Percentiles rank a stretch among this genome's conserved stretches.
These are phyloP conservation scores for Ophiostoma montium DNA, from an alignment of 2,329 filamentous ascomycete species.

Conservation along the genomic window DNA sequence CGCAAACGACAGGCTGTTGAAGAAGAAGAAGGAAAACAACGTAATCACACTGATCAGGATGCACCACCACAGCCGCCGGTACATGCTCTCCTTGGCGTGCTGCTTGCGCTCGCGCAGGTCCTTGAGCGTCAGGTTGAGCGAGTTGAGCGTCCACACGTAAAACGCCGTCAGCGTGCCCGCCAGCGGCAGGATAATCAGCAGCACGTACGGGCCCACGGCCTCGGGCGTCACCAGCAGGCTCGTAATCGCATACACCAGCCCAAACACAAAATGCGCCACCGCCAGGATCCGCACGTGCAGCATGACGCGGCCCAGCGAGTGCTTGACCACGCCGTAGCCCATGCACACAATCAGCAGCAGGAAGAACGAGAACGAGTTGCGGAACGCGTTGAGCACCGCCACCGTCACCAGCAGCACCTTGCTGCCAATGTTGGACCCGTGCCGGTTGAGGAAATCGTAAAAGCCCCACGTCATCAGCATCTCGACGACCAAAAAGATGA, in stretches of 20 bases:
- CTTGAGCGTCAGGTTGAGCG: slow-evolving; percentile 86
- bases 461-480: slow-evolving; percentile 99
- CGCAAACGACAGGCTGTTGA: slow-evolving; percentile 92
- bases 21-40: slow-evolving; percentile 97
- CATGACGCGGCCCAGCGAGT: slow-evolving; percentile 84
- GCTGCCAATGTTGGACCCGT: slow-evolving; percentile 69
- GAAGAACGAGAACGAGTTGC: slow-evolving; percentile 98
- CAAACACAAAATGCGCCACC: slow-evolving; percentile 86
- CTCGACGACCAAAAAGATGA: slow-evolving; percentile 86
- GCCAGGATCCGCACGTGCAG: slow-evolving; percentile 83
- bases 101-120: slow-evolving; percentile 92
- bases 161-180: slow-evolving; percentile 89
- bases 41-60: slow-evolving; percentile 85
- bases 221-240: slow-evolving; percentile 83
- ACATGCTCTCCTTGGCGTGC: slow-evolving; percentile 86
- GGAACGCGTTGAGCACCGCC: slow-evolving; percentile 80
- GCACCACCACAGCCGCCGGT: slow-evolving; percentile 97
- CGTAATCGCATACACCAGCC: slow-evolving; percentile 81
- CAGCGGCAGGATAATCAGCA: slow-evolving; percentile 84
- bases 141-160: slow-evolving; percentile 97
- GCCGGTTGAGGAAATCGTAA: slow-evolving; percentile 89
- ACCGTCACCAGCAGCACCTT: slow-evolving; percentile 83
- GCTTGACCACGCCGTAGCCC: slow-evolving; percentile 97
- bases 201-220: slow-evolving; percentile 70
- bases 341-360: slow-evolving; percentile 95